These are phyloP conservation scores for Clausena lansium DNA, from an alignment of 345 rosid species.

Conservation along the genomic window DNA sequence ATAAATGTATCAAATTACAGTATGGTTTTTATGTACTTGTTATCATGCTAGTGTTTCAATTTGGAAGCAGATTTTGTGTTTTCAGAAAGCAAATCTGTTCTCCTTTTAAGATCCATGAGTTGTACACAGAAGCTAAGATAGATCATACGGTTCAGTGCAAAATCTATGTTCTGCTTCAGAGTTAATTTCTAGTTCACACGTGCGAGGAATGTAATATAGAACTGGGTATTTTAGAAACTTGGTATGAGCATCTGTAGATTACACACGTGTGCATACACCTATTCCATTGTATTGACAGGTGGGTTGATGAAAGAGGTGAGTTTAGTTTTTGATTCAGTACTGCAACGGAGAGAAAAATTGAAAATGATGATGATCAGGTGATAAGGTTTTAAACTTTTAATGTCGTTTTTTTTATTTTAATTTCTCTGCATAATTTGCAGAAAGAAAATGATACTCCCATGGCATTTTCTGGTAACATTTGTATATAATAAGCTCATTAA, in stretches of 20 bases:
- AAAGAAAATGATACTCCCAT: constrained; percentile 29
- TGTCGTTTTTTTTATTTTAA: neutral
- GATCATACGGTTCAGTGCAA: constrained; percentile 15
- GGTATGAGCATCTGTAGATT: constrained; percentile 24
- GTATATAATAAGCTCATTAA: neutral
- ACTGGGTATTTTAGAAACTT: constrained; percentile 9
- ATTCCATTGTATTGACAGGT: constrained; percentile 26
- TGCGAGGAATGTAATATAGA: constrained; percentile 34
- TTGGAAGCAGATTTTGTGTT: neutral
- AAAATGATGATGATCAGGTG: constrained; percentile 4
- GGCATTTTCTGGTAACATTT: constrained; percentile 6
- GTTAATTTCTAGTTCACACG: constrained; percentile 24
- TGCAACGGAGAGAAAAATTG: neutral
- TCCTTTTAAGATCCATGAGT: neutral
- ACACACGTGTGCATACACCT: constrained; percentile 31
- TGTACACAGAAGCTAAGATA: neutral
- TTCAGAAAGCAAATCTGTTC: constrained; percentile 1
- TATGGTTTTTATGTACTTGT: neutral
- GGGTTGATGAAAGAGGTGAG: constrained; percentile 25
- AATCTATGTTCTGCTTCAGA: constrained; percentile 16
- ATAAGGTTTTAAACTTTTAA: constrained; percentile 14
- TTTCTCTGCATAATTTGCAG: constrained; percentile 6
- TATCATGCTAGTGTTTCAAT: neutral
- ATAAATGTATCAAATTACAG: neutral
- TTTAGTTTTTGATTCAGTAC: neutral